Base-by-base conservation (phyloP, 257 asterid species). In the Lantana camara region DNA sequence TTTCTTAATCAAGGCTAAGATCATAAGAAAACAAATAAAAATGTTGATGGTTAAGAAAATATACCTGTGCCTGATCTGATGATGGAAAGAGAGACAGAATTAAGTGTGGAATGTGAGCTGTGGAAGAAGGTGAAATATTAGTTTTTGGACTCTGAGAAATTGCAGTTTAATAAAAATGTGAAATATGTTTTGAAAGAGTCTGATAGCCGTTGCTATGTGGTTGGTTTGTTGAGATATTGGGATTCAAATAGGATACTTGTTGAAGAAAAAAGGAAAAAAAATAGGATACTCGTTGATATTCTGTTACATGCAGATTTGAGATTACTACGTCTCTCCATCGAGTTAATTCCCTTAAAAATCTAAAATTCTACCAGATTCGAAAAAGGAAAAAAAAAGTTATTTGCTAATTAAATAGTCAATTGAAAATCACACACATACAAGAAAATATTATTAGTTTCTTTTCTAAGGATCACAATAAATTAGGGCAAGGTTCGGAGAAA, bases 211-310 rank as follows among this genome's bases (percentile, higher is more conserved):
- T 70, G 51, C 35, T 53, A 13, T 35, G 17, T 27, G 32, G 21
- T 46, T 30, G 70, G 67, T 64, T 70, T 78, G 83, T 66, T 77
- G 23, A 66, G 79, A 77, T 73, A 65, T 48, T 13, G 34, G 67
- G 70, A 48, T 63, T 65, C 35, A 58, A 50, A 69, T 29, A 56
- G 46, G 62, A 75, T 52, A 52, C 35, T 44, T n/a, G n/a, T n/a
- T n/a, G n/a, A n/a, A n/a, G n/a, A n/a, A n/a, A n/a, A n/a, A n/a
- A n/a, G n/a, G n/a, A n/a, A n/a, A n/a, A n/a, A n/a, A 57, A 49
- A 69, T 29, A 56, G 46, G 62, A 75, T 52, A 52, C 35, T 44
- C n/a, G n/a, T 27, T 21, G 29, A 30, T 41, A 54, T 53, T 51
- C 65, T 58, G 67, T 46, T 58, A 38, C 11, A 11, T 19, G 1